Evolutionary conservation across 306 rosid species (phyloP).

Genomic region (Cucurbita maxima): DNA sequence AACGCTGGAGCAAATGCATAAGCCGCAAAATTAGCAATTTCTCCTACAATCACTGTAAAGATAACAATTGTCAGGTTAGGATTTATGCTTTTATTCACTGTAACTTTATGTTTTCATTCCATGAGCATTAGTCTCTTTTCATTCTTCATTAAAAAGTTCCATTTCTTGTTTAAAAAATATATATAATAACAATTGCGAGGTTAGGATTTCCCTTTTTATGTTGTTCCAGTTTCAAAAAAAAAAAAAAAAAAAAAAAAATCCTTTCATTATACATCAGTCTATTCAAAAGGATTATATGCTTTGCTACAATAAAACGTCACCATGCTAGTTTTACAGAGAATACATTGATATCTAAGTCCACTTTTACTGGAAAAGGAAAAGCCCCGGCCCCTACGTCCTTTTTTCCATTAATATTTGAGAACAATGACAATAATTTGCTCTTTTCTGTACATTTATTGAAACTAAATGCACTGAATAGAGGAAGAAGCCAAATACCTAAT

Average conservation of each 20-base stretch:
- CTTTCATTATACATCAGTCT: background rate
- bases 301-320: background rate
- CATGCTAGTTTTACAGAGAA: background rate
- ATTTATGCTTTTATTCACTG: background rate
- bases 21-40: slow-evolving; percentile 97
- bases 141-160: too few relatives aligned
- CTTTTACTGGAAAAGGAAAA: background rate
- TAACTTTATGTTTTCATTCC: too few relatives aligned
- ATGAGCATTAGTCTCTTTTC: too few relatives aligned
- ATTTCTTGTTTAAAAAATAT: too few relatives aligned
- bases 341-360: background rate
- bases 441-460: background rate
- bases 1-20: slow-evolving; percentile 99
- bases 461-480: background rate
- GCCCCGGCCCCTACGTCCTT: background rate
- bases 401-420: background rate
- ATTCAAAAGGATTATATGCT: background rate
- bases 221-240: background rate
- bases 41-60: slow-evolving; percentile 92
- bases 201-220: background rate
- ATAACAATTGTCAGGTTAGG: slow-evolving; percentile 19
- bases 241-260: background rate
- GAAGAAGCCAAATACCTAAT: background rate
- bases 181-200: too few relatives aligned
- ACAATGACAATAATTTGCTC: background rate